Percentiles rank a stretch among this genome's conserved stretches.
phyloP scores from a whole-genome alignment of 2,329 filamentous ascomycete genomes.

The Cryphonectria nitschkei region DNA sequence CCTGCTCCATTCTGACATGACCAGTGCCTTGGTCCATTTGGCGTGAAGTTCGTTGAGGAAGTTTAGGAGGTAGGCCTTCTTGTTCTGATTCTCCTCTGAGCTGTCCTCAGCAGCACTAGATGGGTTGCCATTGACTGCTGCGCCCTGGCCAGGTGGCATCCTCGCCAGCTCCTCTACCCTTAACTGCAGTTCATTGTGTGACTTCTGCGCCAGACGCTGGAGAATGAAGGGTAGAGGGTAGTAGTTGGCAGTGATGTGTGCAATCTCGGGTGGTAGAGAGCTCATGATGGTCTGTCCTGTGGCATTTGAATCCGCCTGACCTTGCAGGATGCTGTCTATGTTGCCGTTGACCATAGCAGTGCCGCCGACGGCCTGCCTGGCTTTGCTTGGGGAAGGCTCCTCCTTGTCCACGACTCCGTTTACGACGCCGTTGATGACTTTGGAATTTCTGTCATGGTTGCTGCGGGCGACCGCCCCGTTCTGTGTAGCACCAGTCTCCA shows the following conservation, averaged over 20 bases:
- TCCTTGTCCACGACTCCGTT: conserved; percentile 43
- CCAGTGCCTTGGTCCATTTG: conserved; percentile 90
- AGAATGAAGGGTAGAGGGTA: conserved; percentile 76
- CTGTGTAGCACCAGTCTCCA: conserved; percentile 51
- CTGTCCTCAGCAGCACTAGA: conserved; percentile 54
- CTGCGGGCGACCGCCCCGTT: conserved; percentile 56
- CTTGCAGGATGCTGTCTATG: conserved; percentile 31
- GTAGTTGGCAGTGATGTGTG: conserved; percentile 76
- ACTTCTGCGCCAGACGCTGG: conserved; percentile 78
- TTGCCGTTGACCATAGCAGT: conserved; percentile 35
- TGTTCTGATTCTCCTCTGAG: conserved; percentile 69
- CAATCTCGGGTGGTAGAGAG: conserved; percentile 63
- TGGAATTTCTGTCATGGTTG: conserved; percentile 57
- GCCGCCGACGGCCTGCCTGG: conserved; percentile 37
- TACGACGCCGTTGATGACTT: conserved; percentile 45
- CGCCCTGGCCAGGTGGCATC: conserved; percentile 61
- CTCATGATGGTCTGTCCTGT: conserved; percentile 51
- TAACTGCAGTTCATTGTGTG: conserved; percentile 76
- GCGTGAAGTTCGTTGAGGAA: conserved; percentile 81
- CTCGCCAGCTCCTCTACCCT: conserved; percentile 72
- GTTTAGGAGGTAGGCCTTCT: conserved; percentile 75
- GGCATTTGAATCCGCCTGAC: conserved; percentile 32
- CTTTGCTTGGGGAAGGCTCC: conserved; percentile 40
- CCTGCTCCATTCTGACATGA: conserved; percentile 88
- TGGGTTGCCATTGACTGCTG: conserved; percentile 55